Base-by-base conservation (phyloP, 768 basidiomycete genomes). In the Podaxis sp. region DNA sequence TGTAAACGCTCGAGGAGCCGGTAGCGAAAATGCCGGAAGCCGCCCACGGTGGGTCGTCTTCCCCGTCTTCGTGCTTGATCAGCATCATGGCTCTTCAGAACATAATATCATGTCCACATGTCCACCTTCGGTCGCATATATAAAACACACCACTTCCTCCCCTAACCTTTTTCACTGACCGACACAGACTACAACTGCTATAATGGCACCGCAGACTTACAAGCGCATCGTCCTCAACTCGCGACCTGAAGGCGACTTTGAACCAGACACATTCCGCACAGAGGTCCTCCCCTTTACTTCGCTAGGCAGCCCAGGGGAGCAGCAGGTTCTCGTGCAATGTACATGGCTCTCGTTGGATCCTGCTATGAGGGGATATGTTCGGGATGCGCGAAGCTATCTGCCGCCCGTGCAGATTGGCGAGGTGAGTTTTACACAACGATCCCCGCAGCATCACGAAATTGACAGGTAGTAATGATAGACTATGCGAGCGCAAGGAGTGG, bases 361-460 rank as follows among this genome's bases (percentile, higher is more conserved):
- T 18, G 91, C 93, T 0, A 93, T 94, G 91, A 82, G 93, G 7
- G 85, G 84, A 11, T 97, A 90, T 81, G 68, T 98, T 54, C 83
- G 82, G 62, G 89, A 92, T 69, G 70, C 68, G 14, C 79, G 93
- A 50, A 87, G 84, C 65, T 93, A 93, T 68, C 52, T 90, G 14
- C 82, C 83, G 13, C 90, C 90, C 7, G 85, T 87, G 4, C 68
- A 87, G 67, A 88, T 94, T 64, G 88, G 87, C 37, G 88, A 83
- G 73, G 79, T 78, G 56, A 44, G 65, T 67, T 52, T 9, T 35
- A 28, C 4, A 5, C 21, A 18, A 37, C 4, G 5, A n/a, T 25
- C 21, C 5, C 37, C 36, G 11, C 5, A 9, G 51, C n/a, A 40
- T 38, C 16, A 25, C 1, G 11, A 2, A 40, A 21, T 51, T 38